phyloP scores from a whole-genome alignment of 2,329 filamentous ascomycete genomes.

The Epicoccum sorghinum region DNA sequence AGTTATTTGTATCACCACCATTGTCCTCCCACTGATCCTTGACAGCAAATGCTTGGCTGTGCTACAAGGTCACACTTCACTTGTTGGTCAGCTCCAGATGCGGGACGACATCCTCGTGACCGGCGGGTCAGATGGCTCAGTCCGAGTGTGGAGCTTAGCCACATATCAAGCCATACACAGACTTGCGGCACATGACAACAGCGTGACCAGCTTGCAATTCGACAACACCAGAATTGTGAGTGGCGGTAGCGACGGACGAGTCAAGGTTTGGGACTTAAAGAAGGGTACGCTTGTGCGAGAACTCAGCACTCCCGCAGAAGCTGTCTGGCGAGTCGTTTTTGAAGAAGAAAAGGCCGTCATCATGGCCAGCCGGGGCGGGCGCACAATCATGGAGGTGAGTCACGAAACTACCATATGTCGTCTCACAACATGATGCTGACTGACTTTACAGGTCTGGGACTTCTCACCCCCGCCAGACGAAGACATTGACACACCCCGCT shows the following conservation, averaged over 20 bases:
- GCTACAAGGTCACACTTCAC: conserved; percentile 92
- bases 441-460: conserved; percentile 79
- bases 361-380: conserved; percentile 81
- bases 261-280: conserved; percentile 97
- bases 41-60: conserved; percentile 78
- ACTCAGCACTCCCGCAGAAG: conserved; percentile 87
- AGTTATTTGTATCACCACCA: conserved; percentile 46
- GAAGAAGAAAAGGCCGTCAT: conserved; percentile 98
- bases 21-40: conserved; percentile 18
- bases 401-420: background rate
- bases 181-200: conserved; percentile 95
- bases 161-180: conserved; percentile 92
- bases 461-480: conserved; percentile 79
- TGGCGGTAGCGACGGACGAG: conserved; percentile 93
- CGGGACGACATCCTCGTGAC: conserved; percentile 93
- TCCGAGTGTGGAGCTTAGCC: conserved; percentile 93
- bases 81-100: conserved; percentile 96
- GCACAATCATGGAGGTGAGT: conserved; percentile 96
- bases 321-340: conserved; percentile 97
- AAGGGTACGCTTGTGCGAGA: conserved; percentile 90
- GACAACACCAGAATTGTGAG: conserved; percentile 95
- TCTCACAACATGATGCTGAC: conserved; percentile 33
- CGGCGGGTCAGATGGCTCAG: conserved; percentile 93
- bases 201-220: conserved; percentile 96
- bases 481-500: conserved; percentile 43